phyloP scores from a whole-genome alignment of 2,329 filamentous ascomycete genomes.

The Rutstroemia sp. region DNA sequence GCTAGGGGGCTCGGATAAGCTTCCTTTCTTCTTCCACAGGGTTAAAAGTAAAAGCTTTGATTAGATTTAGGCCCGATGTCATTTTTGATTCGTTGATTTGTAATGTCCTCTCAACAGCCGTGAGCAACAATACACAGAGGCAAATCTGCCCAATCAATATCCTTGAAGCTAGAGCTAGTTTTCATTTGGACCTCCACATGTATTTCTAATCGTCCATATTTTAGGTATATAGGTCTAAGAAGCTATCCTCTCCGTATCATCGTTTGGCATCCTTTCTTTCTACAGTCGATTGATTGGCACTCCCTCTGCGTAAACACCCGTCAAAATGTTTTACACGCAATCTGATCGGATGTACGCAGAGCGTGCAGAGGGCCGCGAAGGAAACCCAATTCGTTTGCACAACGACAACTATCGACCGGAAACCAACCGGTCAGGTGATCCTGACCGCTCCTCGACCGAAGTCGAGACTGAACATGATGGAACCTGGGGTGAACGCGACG shows the following conservation, averaged over 20 bases:
- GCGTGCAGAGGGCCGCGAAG: constrained; percentile 13
- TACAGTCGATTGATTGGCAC: not conserved
- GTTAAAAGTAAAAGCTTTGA: no score
- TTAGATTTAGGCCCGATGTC: no score
- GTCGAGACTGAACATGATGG: constrained; percentile 32
- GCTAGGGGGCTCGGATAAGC: no score
- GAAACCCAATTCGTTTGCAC: constrained; percentile 20
- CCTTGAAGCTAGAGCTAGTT: not conserved
- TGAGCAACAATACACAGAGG: not conserved
- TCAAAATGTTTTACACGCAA: constrained; percentile 22
- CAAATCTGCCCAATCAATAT: not conserved
- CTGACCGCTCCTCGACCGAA: constrained; percentile 11
- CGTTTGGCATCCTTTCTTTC: not conserved
- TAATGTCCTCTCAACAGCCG: not conserved
- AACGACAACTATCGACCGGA: constrained; percentile 17
- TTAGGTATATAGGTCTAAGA: not conserved
- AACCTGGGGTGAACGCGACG: constrained; percentile 57
- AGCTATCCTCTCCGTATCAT: not conserved
- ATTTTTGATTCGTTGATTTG: no score
- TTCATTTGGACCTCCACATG: not conserved
- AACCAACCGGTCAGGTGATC: constrained; percentile 2
- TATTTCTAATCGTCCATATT: not conserved
- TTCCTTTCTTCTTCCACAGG: no score
- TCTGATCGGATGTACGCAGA: constrained; percentile 21
- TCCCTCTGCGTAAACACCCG: not conserved